Evolutionary conservation across 768 basidiomycete genomes (phyloP).

Genomic region (Leccinum longicurvipes): DNA sequence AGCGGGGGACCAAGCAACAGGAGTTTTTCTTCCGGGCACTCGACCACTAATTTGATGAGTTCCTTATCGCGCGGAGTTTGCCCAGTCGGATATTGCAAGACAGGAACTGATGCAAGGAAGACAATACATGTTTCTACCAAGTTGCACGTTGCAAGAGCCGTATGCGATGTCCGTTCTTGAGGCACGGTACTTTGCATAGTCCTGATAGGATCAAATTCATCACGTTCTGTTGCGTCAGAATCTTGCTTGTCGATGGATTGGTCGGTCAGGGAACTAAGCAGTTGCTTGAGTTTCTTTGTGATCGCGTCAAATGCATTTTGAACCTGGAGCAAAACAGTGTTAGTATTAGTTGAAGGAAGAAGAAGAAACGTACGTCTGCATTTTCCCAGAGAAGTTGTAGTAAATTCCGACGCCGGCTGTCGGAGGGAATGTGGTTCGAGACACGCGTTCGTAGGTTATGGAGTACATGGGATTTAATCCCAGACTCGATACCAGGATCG

Average conservation of each 20-base stretch:
- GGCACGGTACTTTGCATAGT: conserved; percentile 34
- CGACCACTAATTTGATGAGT: conserved; percentile 50
- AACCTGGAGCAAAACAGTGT: conserved; percentile 38
- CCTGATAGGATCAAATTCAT: conserved; percentile 56
- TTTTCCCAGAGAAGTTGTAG: conserved; percentile 65
- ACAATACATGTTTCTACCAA: conserved; percentile 52
- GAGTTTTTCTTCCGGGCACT: conserved; percentile 53
- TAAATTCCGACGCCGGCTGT: conserved; percentile 37
- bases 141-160: conserved; percentile 29
- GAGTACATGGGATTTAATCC: conserved; percentile 60
- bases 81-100: conserved; percentile 55
- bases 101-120: conserved; percentile 61
- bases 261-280: conserved; percentile 38
- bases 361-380: conserved; percentile 51
- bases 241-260: conserved; percentile 17
- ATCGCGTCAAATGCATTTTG: conserved; percentile 43
- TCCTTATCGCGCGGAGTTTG: conserved; percentile 63
- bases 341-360: not conserved
- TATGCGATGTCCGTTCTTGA: conserved; percentile 26
- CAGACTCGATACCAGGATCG: conserved; percentile 44
- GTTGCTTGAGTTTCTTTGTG: conserved; percentile 34
- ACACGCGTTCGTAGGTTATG: conserved; percentile 28
- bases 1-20: conserved; percentile 55
- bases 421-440: conserved; percentile 4
- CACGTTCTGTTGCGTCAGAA: conserved; percentile 42